Evolutionary conservation across 2,329 filamentous ascomycete genomes (phyloP), one percentile per base, ranked within the genome.

Genomic region (Apiospora saccharicola): DNA sequence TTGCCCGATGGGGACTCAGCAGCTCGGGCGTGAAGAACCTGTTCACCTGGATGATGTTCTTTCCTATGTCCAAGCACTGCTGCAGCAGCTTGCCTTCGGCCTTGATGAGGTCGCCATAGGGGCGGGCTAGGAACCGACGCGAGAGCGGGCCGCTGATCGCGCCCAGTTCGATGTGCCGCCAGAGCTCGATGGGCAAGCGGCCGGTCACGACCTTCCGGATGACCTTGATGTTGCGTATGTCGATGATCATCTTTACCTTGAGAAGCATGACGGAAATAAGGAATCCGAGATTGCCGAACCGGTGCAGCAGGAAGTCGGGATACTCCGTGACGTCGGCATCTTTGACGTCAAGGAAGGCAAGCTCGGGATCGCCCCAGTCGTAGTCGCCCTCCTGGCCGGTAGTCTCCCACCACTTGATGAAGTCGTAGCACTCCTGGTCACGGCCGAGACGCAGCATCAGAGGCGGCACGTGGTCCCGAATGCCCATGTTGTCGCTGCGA

Each of bases 361-460:
- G 69, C 1, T 73, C 73, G 30, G 73, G 76, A 71, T 85, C 77
- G 10, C 75, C 75, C 81, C 77, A 83, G 68, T 85, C 79, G 70
- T 85, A 84, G 53, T 79, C 71, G 19, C 24, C 13, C 4, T 77
- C 26, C 0, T 51, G 3, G 1, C 74, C 74, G 1, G 68, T 72
- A 0, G 75, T 78, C 0, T 75, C 78, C 72, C 78, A 81, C 79
- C 81, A 82, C 75, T 81, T 84, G 3, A 82, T 67, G 49, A 85
- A 85, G 71, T 86, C 83, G 73, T 86, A 87, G 75, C 82, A 84
- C n/a, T 86, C 85, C 75, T 89, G 86, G 71, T 89, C 87, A 57
- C 77, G 79, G 26, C 82, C 82, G 8, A 89, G 80, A 3, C 86
- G 83, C 19, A 90, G 75, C 71, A 84, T 81, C 13, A 86, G 57